phyloP scores from a whole-genome alignment of 345 rosid genomes.

The Anastatica hierochuntica region DNA sequence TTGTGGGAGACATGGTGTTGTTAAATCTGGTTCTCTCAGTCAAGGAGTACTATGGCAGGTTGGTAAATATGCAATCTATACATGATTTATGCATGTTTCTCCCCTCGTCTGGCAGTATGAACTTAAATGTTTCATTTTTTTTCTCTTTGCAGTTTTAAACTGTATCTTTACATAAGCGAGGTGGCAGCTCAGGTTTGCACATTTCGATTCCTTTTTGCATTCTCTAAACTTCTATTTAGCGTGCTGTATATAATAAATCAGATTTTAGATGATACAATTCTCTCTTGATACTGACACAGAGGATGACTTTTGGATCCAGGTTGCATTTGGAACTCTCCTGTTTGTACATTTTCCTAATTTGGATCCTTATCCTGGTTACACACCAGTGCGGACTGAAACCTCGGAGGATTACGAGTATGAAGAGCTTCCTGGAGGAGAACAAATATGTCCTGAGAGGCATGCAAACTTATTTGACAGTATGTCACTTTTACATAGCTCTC shows the following conservation, averaged over 20 bases:
- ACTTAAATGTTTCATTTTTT: conserved; percentile 23
- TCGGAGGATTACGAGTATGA: conserved; percentile 67
- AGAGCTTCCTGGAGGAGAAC: conserved; percentile 86
- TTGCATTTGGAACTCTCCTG: conserved; percentile 71
- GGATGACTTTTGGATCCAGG: conserved; percentile 39
- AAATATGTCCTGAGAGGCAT: conserved; percentile 82
- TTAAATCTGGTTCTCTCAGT: conserved; percentile 64
- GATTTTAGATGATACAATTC: background rate
- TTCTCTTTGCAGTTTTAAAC: conserved; percentile 47
- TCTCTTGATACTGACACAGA: conserved; percentile 2
- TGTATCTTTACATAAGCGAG: conserved; percentile 76
- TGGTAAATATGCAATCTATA: background rate
- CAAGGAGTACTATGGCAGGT: conserved; percentile 69
- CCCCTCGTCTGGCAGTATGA: background rate
- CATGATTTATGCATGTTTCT: background rate
- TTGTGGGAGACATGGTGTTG: conserved; percentile 80
- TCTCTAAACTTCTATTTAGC: background rate
- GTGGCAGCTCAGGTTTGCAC: conserved; percentile 72
- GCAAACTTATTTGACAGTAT: conserved; percentile 70
- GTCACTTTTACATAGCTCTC: conserved; percentile 25
- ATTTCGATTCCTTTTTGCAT: conserved; percentile 12
- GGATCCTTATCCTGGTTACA: conserved; percentile 92
- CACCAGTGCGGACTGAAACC: conserved; percentile 43
- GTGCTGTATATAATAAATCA: background rate
- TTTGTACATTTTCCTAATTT: conserved; percentile 63